Percentiles rank a stretch among this genome's conserved stretches.
phyloP scores from a whole-genome alignment of 164 flowering plant species.

The Cinnamomum micranthum region DNA sequence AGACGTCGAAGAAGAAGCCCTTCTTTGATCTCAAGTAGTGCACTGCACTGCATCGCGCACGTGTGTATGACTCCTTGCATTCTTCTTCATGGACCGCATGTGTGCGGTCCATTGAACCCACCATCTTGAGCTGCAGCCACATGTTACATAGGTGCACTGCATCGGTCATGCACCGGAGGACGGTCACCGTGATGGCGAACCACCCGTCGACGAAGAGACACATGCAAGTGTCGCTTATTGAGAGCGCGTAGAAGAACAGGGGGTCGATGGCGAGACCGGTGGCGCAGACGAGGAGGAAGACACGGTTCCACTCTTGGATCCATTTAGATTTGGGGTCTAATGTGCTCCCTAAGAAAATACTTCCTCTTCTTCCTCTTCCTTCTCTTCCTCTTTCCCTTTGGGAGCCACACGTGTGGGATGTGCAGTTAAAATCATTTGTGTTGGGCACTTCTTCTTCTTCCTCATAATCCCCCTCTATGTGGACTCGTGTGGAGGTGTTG shows the following conservation, averaged over 20 bases:
- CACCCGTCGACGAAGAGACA: slow-evolving; percentile 93
- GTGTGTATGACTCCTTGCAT: background rate
- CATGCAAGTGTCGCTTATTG: slow-evolving; percentile 71
- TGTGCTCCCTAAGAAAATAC: too few relatives aligned
- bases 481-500: background rate
- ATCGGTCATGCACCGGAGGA: slow-evolving; percentile 85
- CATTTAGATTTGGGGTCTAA: slow-evolving; percentile 56
- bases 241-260: slow-evolving; percentile 83
- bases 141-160: slow-evolving; percentile 80
- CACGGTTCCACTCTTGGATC: slow-evolving; percentile 82
- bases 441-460: slow-evolving; percentile 17
- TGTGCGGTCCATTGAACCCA: slow-evolving; percentile 16
- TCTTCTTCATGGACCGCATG: background rate
- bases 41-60: slow-evolving; percentile 22
- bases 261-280: slow-evolving; percentile 86
- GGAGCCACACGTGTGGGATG: background rate
- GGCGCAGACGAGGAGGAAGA: slow-evolving; percentile 71
- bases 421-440: background rate
- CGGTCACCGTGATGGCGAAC: slow-evolving; percentile 89
- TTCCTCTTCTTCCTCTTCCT: slow-evolving; percentile 15
- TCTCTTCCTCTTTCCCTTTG: slow-evolving; percentile 16
- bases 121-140: slow-evolving; percentile 75
- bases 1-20: slow-evolving; percentile 78
- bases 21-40: slow-evolving; percentile 51
- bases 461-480: slow-evolving; percentile 16